Base-by-base conservation (phyloP, 306 rosid species). In the Trifolium pratense region DNA sequence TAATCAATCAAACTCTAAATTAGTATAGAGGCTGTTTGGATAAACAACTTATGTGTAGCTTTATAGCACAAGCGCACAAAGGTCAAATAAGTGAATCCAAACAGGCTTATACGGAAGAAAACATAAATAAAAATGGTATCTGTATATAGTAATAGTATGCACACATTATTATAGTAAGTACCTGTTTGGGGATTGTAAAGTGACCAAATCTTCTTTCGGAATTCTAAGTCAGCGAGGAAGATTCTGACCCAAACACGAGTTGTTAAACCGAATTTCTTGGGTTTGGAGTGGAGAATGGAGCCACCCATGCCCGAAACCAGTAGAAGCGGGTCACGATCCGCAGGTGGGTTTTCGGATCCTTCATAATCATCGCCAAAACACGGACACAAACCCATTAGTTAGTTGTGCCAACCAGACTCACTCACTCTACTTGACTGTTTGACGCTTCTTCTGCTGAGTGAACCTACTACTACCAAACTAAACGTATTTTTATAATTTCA, bases 261-360 rank as follows among this genome's bases (percentile, higher is more conserved):
- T 70, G 89, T 75, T n/a, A 88, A 73, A 18, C 98, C 98, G 77
- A 86, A 79, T 57, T 67, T 80, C 78, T 84, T 87, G 15, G 74
- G 84, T 82, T 70, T 89, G 11, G 97, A 84, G 48, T 88, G 71
- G 13, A 93, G 75, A 78, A 93, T 88, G 84, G 98, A 93, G 55
- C 98, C 98, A 2, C 94, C 98, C 67, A 89, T 91, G 49, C 97
- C 97, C 66, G 97, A 79, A 13, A 93, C 82, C 16, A 93, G 96
- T 6, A 93, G 83, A 6, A 89, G 86, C 70, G 98, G 98, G 82
- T 93, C 96, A 7, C 82, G 88, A 46, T 88, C 91, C 63, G 78
- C 25, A 1, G 7, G 34, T 11, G 10, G 16, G 1, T 70, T 40
- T 3, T 82, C 78, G 82, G 87, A 63, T 23, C 32, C 45, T 37